These are phyloP conservation scores for Forsythia suspensa DNA, from an alignment of 257 asterid species.

Conservation along the genomic window DNA sequence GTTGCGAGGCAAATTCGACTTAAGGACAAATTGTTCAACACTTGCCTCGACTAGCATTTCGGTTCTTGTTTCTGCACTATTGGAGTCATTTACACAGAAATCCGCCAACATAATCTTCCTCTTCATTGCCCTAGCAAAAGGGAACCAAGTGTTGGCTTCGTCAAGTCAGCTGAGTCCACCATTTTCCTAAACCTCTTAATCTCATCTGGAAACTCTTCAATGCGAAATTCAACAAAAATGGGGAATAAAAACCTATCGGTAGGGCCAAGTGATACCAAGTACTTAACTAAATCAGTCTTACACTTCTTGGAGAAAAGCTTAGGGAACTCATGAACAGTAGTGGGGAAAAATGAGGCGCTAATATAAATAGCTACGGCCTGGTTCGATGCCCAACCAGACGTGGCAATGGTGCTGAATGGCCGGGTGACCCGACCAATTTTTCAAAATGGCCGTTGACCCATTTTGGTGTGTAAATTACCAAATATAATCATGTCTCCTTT, in stretches of 20 bases:
- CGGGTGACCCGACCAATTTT: no score
- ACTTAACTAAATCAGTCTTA: conserved; percentile 50
- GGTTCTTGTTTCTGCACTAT: no score
- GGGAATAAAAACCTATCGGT: conserved; percentile 82
- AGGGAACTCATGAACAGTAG: conserved; percentile 62
- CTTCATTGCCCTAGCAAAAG: conserved; percentile 96
- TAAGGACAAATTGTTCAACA: no score
- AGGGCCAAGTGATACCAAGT: conserved; percentile 64
- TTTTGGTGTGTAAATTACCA: no score
- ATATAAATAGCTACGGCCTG: conserved; percentile 85
- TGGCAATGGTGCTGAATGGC: no score
- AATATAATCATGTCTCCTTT: no score
- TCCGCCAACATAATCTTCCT: no score
- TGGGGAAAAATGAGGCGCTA: conserved; percentile 72
- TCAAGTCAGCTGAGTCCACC: conserved; percentile 90
- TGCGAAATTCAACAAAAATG: conserved; percentile 76
- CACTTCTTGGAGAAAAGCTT: conserved; percentile 53
- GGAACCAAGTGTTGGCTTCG: conserved; percentile 95
- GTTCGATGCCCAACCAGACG: conserved; percentile 84
- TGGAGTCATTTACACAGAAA: no score
- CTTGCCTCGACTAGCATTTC: no score
- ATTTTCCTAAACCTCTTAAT: conserved; percentile 70
- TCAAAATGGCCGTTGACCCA: no score
- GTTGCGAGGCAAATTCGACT: no score
- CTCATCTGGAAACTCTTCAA: conserved; percentile 70